These are phyloP conservation scores for Penicillium psychrofluorescens DNA, from an alignment of 495 filamentous ascomycete genomes.

Conservation along the genomic window DNA sequence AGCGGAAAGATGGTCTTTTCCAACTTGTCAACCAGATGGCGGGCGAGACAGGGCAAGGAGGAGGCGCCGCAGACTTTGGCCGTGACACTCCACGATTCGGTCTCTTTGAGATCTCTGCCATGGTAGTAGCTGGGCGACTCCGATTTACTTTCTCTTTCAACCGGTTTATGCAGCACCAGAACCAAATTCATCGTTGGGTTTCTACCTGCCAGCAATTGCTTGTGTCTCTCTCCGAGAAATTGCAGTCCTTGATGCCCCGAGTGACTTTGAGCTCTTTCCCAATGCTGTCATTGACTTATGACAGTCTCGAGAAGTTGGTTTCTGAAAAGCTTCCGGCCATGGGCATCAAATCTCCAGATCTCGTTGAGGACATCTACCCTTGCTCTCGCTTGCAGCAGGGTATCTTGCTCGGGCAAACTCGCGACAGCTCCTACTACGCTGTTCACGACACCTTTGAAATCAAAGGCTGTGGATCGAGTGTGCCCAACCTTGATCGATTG, in stretches of 20 bases:
- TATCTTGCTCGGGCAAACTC: constrained; percentile 53
- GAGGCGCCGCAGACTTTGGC: constrained; percentile 52
- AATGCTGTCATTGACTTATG: constrained; percentile 53
- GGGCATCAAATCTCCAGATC: constrained; percentile 32
- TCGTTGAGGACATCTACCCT: constrained; percentile 58
- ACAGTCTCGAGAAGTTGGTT: constrained; percentile 44
- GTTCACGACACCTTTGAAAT: constrained; percentile 57
- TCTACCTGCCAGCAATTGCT: constrained; percentile 50
- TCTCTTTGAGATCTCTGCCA: constrained; percentile 57
- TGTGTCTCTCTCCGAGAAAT: constrained; percentile 37
- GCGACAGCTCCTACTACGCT: constrained; percentile 51
- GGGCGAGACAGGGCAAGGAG: constrained; percentile 36
- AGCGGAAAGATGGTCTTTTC: constrained; percentile 54
- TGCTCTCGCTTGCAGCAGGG: constrained; percentile 63
- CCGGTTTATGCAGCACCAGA: constrained; percentile 50
- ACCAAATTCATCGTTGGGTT: constrained; percentile 52
- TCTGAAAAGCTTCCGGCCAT: constrained; percentile 36
- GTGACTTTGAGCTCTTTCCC: constrained; percentile 57
- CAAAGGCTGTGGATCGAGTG: constrained; percentile 13
- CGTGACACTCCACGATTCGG: constrained; percentile 51
- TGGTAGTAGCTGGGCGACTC: constrained; percentile 51
- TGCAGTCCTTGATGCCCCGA: constrained; percentile 41
- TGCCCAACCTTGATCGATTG: constrained; percentile 31
- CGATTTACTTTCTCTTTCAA: constrained; percentile 61
- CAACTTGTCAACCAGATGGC: constrained; percentile 47